phyloP scores from a whole-genome alignment of 106 monocot genomes.

The Narthecium ossifragum region DNA sequence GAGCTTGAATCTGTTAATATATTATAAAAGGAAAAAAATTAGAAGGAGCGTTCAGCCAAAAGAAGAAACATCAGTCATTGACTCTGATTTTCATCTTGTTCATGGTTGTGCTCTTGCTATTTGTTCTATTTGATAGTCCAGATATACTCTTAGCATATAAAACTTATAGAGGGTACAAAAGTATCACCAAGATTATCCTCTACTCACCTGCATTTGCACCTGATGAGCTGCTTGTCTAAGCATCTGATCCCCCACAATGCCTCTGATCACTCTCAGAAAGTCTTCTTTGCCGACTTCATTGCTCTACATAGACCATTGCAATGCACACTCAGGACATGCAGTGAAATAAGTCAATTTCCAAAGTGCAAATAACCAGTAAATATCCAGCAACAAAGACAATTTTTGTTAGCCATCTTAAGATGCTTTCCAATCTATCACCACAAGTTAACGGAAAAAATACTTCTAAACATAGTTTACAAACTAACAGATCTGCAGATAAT shows the following conservation, averaged over 20 bases:
- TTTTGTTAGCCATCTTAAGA: too few species aligned
- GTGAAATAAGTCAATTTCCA: constrained; percentile 1
- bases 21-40: not conserved
- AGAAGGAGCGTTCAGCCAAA: not conserved
- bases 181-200: not conserved
- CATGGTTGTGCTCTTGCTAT: too few species aligned
- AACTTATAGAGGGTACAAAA: not conserved
- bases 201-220: constrained; percentile 62
- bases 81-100: not conserved
- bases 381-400: not conserved
- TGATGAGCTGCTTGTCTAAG: constrained; percentile 87
- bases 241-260: constrained; percentile 96
- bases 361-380: not conserved
- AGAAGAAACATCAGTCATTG: not conserved
- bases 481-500: too few species aligned
- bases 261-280: constrained; percentile 84
- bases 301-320: constrained; percentile 27
- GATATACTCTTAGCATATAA: too few species aligned
- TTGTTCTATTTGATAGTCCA: too few species aligned
- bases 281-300: constrained; percentile 92
- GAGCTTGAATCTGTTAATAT: constrained; percentile 56
- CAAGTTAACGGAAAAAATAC: too few species aligned
- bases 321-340: not conserved
- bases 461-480: too few species aligned
- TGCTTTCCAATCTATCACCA: too few species aligned